These are phyloP conservation scores for Daldinia concentrica DNA, from an alignment of 495 filamentous ascomycete species.

Conservation along the genomic window DNA sequence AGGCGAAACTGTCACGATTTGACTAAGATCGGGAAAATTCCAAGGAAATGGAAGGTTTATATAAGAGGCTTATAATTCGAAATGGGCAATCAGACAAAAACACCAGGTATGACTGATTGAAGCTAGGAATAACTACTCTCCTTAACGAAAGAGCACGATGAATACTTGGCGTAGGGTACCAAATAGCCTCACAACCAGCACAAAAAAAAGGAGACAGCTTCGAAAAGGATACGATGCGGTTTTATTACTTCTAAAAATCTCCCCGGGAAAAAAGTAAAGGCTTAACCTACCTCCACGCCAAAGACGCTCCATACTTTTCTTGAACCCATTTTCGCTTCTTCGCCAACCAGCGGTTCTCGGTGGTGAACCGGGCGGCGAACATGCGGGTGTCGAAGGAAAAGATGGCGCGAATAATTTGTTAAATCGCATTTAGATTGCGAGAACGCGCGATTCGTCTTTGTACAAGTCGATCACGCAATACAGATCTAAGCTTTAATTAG, in stretches of 20 bases:
- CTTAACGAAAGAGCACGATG: slow-evolving; percentile 4
- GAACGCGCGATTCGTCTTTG: slow-evolving; percentile 39
- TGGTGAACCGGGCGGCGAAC: slow-evolving; percentile 35
- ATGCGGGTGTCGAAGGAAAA: slow-evolving; percentile 36
- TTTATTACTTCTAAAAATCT: slow-evolving; percentile 8
- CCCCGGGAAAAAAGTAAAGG: slow-evolving; percentile 18
- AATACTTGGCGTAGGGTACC: slow-evolving; percentile 21
- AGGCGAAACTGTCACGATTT: slow-evolving; percentile 11
- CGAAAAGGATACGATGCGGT: slow-evolving; percentile 10
- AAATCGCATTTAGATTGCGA: slow-evolving; percentile 33
- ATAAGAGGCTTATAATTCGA: slow-evolving; percentile 4
- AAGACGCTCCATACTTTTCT: slow-evolving; percentile 40
- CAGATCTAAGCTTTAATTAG: slow-evolving; percentile 7
- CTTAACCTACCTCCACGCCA: slow-evolving; percentile 40
- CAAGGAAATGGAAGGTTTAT: slow-evolving; percentile 12
- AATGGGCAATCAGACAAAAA: slow-evolving; percentile 18
- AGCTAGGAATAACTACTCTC: neutral
- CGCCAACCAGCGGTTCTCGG: slow-evolving; percentile 40
- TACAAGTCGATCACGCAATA: slow-evolving; percentile 41
- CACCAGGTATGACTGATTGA: slow-evolving; percentile 8
- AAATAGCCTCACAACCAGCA: slow-evolving; percentile 22
- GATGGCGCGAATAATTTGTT: slow-evolving; percentile 22
- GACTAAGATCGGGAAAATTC: slow-evolving; percentile 9
- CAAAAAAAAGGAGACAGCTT: slow-evolving; percentile 24
- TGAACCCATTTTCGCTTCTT: slow-evolving; percentile 32